These are phyloP conservation scores for Phaeophleospora eucalypticola DNA, from an alignment of 2,329 filamentous ascomycete genomes.

Conservation along the genomic window DNA sequence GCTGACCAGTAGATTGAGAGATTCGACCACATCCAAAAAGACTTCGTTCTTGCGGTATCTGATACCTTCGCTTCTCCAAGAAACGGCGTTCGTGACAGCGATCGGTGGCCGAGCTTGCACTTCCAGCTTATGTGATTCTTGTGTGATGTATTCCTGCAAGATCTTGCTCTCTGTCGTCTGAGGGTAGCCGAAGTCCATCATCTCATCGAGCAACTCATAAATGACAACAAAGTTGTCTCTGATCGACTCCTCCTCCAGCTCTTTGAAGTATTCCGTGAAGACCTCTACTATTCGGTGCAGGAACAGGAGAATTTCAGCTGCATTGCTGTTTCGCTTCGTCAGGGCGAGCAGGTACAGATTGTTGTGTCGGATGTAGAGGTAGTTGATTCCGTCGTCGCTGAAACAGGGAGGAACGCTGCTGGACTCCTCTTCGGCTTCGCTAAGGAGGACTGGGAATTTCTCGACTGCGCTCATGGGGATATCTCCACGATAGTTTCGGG, in stretches of 20 bases:
- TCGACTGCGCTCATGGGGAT: conserved; percentile 99
- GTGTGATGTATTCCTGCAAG: conserved; percentile 91
- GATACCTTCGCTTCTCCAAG: conserved; percentile 96
- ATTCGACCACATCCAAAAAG: conserved; percentile 95
- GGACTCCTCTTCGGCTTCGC: conserved; percentile 98
- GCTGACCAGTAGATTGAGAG: conserved; percentile 89
- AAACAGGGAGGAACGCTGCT: conserved; percentile 97
- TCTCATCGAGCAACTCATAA: conserved; percentile 96
- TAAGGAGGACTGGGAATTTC: conserved; percentile 92
- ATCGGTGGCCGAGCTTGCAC: conserved; percentile 94
- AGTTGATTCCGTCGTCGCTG: conserved; percentile 98
- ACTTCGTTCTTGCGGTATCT: conserved; percentile 99
- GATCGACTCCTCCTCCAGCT: conserved; percentile 96
- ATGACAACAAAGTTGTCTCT: conserved; percentile 99
- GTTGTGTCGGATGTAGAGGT: conserved; percentile 98
- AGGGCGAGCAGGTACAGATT: conserved; percentile 97
- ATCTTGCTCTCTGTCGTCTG: conserved; percentile 99
- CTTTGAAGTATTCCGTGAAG: conserved; percentile 99
- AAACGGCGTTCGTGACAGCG: conserved; percentile 95
- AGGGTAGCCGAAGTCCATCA: conserved; percentile 99
- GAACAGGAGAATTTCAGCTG: conserved; percentile 96
- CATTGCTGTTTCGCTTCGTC: conserved; percentile 98
- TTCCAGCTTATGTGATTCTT: conserved; percentile 98
- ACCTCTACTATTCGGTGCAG: conserved; percentile 97
- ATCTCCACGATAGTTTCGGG: conserved; percentile 96